Conservation (phyloP, 495 filamentous ascomycete genomes). For the Aspergillus saccharolyticus region DNA sequence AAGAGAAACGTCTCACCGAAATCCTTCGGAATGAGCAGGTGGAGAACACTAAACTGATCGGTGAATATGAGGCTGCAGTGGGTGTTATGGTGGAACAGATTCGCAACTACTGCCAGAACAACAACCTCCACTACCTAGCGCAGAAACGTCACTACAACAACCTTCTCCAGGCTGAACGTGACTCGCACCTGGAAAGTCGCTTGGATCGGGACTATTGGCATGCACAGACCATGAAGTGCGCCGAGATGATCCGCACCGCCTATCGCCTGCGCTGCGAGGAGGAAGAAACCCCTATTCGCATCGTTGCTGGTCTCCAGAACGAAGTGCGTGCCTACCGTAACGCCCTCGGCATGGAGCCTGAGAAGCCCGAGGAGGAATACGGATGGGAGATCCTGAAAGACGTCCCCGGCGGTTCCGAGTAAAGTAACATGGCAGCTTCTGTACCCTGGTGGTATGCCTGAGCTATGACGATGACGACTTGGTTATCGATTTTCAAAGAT, state of each 20-base stretch:
- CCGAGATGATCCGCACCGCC: constrained; percentile 49
- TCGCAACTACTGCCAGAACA: constrained; percentile 56
- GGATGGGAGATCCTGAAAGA: constrained; percentile 51
- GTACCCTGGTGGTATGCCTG: constrained; percentile 7
- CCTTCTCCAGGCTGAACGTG: constrained; percentile 53
- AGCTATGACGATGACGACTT: constrained; percentile 16
- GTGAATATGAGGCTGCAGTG: constrained; percentile 53
- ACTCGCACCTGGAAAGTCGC: constrained; percentile 51
- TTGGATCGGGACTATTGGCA: constrained; percentile 65
- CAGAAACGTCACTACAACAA: constrained; percentile 57
- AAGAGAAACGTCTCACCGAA: constrained; percentile 43
- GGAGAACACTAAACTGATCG: constrained; percentile 50
- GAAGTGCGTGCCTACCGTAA: constrained; percentile 51
- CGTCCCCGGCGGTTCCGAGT: constrained; percentile 33
- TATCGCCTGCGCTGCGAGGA: constrained; percentile 47
- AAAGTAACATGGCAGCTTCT: constrained; percentile 21
- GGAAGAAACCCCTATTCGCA: constrained; percentile 42
- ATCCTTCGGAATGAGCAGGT: constrained; percentile 45
- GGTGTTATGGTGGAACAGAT: constrained; percentile 56
- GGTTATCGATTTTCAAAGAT: constrained; percentile 10
- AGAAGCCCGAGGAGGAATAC: constrained; percentile 49
- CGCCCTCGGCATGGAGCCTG: constrained; percentile 49
- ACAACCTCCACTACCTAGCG: constrained; percentile 52
- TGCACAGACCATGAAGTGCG: constrained; percentile 48
- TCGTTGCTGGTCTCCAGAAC: constrained; percentile 49